Evolutionary conservation across 1,139 yeast genomes (phyloP).

Genomic region (Scheffersomyces illinoinensis): DNA sequence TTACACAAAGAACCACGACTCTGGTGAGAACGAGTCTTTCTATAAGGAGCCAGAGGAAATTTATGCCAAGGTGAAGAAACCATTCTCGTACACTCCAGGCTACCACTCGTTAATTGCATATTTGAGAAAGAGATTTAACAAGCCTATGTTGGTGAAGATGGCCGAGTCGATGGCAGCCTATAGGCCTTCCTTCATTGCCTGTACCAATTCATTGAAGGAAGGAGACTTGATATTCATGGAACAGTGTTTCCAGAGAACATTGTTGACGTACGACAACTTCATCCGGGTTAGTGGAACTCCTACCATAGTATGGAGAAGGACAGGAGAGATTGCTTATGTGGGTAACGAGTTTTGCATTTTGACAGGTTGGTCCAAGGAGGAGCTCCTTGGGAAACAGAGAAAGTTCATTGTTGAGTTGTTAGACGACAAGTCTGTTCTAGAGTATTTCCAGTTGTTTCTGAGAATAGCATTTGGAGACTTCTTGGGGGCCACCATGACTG

Average conservation of each 20-base stretch:
- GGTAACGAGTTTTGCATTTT: conserved; percentile 88
- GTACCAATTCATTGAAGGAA: conserved; percentile 83
- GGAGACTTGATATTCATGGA: conserved; percentile 95
- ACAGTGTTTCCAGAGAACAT: conserved; percentile 89
- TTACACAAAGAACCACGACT: conserved; percentile 23
- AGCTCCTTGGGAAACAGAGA: conserved; percentile 56
- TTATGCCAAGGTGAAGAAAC: conserved; percentile 69
- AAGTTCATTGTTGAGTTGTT: conserved; percentile 85
- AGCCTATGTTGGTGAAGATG: conserved; percentile 72
- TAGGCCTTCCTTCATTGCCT: conserved; percentile 89
- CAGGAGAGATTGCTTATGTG: conserved; percentile 93
- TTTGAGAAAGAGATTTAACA: conserved; percentile 67
- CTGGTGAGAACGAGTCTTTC: conserved; percentile 16
- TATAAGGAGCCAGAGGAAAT: conserved; percentile 78
- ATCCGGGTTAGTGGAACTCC: conserved; percentile 89
- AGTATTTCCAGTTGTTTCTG: conserved; percentile 83
- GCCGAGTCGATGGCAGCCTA: conserved; percentile 88
- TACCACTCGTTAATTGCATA: conserved; percentile 81
- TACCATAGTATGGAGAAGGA: conserved; percentile 91
- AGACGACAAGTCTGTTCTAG: conserved; percentile 84
- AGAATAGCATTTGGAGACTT: conserved; percentile 91
- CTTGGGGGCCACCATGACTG: conserved; percentile 86
- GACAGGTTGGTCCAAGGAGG: conserved; percentile 85
- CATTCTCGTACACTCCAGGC: conserved; percentile 89
- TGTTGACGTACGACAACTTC: conserved; percentile 84